phyloP scores from a whole-genome alignment of 2,329 filamentous ascomycete genomes.

The Tolypocladium tundrense region DNA sequence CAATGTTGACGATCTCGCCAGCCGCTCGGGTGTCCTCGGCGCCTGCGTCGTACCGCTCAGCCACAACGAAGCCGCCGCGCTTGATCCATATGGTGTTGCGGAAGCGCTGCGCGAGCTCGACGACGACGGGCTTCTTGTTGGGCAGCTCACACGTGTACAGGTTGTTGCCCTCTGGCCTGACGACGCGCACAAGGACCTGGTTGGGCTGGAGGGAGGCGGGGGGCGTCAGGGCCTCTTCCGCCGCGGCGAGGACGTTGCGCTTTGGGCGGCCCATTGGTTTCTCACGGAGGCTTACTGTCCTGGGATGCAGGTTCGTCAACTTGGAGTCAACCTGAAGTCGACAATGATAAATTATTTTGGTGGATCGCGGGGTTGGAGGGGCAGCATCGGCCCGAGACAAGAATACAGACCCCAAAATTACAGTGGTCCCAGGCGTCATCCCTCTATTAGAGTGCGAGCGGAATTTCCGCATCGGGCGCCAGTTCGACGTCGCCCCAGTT shows the following conservation, averaged over 20 bases:
- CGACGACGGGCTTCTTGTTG: constrained; percentile 53
- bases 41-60: constrained; percentile 56
- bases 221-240: constrained; percentile 56
- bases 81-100: constrained; percentile 92
- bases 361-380: not conserved
- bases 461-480: constrained; percentile 2
- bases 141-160: constrained; percentile 73
- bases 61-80: constrained; percentile 75
- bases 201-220: constrained; percentile 47
- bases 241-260: constrained; percentile 66
- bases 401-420: not conserved
- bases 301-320: not conserved
- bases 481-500: not conserved
- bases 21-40: constrained; percentile 67
- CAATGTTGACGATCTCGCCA: constrained; percentile 88
- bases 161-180: constrained; percentile 80
- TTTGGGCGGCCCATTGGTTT: constrained; percentile 37
- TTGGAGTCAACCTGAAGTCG: not conserved
- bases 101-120: constrained; percentile 77
- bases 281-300: not conserved
- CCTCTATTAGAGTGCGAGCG: not conserved
- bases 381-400: not conserved
- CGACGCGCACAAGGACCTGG: constrained; percentile 64
- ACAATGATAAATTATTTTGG: constrained; percentile 1
- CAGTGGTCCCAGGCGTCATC: not conserved